Conservation (phyloP, 2,329 filamentous ascomycete genomes). For the Aspergillus latus region DNA sequence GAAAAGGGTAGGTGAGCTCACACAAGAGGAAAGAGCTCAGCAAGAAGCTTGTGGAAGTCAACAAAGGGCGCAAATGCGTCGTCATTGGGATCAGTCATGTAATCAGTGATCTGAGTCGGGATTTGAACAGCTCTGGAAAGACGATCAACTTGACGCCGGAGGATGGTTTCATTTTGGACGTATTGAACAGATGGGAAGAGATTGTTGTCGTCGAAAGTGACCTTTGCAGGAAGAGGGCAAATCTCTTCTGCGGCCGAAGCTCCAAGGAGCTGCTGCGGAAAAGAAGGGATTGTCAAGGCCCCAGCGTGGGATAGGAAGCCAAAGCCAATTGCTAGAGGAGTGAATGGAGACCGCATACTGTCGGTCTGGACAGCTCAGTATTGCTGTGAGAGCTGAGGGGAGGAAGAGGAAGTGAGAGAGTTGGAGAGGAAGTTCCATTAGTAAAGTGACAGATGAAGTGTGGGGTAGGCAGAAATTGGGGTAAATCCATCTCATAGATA, state of each 20-base stretch:
- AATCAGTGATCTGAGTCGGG: constrained; percentile 46
- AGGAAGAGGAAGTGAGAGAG: neutral
- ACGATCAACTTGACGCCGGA: constrained; percentile 47
- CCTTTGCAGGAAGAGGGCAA: constrained; percentile 33
- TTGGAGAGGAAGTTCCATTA: neutral
- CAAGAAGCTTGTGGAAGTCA: constrained; percentile 53
- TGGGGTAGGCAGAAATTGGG: neutral
- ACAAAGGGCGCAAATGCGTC: constrained; percentile 60
- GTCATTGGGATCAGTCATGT: constrained; percentile 52
- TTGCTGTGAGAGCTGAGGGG: neutral
- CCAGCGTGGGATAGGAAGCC: constrained; percentile 13
- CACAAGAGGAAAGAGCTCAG: constrained; percentile 53
- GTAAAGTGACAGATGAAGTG: neutral
- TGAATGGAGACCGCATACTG: neutral
- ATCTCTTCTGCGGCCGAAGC: constrained; percentile 1
- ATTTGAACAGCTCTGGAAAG: constrained; percentile 59
- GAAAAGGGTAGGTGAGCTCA: constrained; percentile 25
- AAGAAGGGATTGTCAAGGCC: constrained; percentile 27
- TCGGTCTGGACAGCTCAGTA: neutral
- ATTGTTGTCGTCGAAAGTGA: constrained; percentile 29
- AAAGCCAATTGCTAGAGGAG: constrained; percentile 7
- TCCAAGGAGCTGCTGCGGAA: constrained; percentile 25
- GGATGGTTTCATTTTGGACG: constrained; percentile 30
- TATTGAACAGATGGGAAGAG: constrained; percentile 31
- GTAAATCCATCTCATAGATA: neutral